Percentiles rank a stretch among this genome's conserved stretches.
Conservation (phyloP, 768 basidiomycete species). For the Psilocybe cyanescens region DNA sequence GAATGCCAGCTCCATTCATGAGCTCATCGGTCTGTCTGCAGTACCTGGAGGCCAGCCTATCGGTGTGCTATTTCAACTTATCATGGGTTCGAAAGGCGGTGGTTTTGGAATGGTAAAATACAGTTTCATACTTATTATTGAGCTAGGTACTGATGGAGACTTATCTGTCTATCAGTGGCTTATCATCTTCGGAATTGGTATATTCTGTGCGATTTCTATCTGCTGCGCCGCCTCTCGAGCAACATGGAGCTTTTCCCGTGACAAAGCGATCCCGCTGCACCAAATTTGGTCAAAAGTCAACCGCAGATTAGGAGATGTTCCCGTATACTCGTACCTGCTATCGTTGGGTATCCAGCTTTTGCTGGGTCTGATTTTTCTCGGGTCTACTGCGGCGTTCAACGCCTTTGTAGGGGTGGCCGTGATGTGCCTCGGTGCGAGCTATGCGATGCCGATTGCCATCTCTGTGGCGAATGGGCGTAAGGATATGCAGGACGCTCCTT, state of each 20-base stretch:
- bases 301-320: slow-evolving; percentile 45
- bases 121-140: slow-evolving; percentile 27
- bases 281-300: slow-evolving; percentile 50
- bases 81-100: slow-evolving; percentile 64
- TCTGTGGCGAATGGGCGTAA: slow-evolving; percentile 47
- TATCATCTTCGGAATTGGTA: slow-evolving; percentile 55
- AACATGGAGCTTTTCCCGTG: slow-evolving; percentile 74
- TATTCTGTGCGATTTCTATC: slow-evolving; percentile 71
- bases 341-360: slow-evolving; percentile 61
- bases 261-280: slow-evolving; percentile 64
- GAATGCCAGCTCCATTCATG: neutral
- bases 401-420: slow-evolving; percentile 71
- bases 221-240: slow-evolving; percentile 69
- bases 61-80: slow-evolving; percentile 62
- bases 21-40: slow-evolving; percentile 18
- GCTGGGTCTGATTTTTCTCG: slow-evolving; percentile 66
- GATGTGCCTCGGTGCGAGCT: slow-evolving; percentile 68
- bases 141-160: neutral
- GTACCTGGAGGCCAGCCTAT: slow-evolving; percentile 68
- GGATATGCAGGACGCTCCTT: slow-evolving; percentile 53
- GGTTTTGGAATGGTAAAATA: slow-evolving; percentile 61
- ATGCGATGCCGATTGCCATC: slow-evolving; percentile 64
- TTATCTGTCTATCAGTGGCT: slow-evolving; percentile 8
- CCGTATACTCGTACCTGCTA: slow-evolving; percentile 62
- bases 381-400: slow-evolving; percentile 65